phyloP scores from a whole-genome alignment of 495 filamentous ascomycete genomes.

The Aspergillus nanangensis region DNA sequence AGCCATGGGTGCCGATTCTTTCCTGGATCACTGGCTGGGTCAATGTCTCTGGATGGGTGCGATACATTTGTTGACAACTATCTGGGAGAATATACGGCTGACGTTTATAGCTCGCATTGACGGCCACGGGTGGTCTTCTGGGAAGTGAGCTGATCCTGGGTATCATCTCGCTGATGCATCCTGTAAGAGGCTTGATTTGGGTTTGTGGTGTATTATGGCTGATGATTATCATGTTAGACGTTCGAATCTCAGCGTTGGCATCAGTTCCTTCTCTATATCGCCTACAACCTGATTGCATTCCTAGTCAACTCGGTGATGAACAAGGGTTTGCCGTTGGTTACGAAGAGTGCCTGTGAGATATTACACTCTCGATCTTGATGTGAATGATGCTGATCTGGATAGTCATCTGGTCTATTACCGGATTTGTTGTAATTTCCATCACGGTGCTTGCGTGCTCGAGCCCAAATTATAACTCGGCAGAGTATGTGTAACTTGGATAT shows the following conservation, averaged over 20 bases:
- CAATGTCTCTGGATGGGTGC: constrained; percentile 69
- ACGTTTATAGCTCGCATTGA: constrained; percentile 55
- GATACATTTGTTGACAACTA: neutral
- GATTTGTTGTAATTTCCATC: constrained; percentile 65
- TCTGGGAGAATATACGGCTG: constrained; percentile 26
- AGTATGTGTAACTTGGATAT: constrained; percentile 45
- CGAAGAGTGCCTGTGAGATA: constrained; percentile 47
- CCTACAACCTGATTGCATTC: constrained; percentile 57
- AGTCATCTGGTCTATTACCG: constrained; percentile 63
- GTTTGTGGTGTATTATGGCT: too few relatives aligned
- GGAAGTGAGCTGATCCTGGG: constrained; percentile 56
- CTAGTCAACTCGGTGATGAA: constrained; percentile 66
- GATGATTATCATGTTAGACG: too few relatives aligned
- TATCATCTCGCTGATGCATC: constrained; percentile 55
- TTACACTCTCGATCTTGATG: neutral
- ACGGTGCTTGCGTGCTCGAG: constrained; percentile 60
- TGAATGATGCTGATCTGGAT: neutral
- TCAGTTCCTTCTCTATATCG: constrained; percentile 70
- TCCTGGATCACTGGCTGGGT: constrained; percentile 75
- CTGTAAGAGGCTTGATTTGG: constrained; percentile 27
- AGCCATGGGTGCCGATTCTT: constrained; percentile 55
- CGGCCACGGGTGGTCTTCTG: constrained; percentile 44
- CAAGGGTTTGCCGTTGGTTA: constrained; percentile 57
- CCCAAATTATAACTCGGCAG: constrained; percentile 54
- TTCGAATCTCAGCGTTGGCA: constrained; percentile 62